Evolutionary conservation across 257 asterid genomes (phyloP), one percentile per base, ranked within the genome.

Genomic region (Forsythia viridissima): DNA sequence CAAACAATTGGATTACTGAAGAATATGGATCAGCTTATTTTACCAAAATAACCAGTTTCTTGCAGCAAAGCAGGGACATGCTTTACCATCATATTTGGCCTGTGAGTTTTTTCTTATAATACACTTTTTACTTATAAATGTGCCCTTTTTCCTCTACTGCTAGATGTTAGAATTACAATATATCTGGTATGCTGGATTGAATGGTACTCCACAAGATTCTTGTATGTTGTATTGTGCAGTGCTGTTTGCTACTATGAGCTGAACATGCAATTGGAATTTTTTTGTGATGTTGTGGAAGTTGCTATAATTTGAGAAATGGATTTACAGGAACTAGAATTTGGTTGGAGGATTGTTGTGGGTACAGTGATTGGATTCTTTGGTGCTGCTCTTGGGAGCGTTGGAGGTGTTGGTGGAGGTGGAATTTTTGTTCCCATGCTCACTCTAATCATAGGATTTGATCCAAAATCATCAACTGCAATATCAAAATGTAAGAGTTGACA

Each of bases 361-460:
- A 73, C 89, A 57, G 83, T 87, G 79, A 80, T 89, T 83, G 93
- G 90, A 81, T 89, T 89, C 88, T 77, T 89, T 70, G 93, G 91
- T 81, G 93, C 91, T 81, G 93, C 93, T 76, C 85, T 89, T 76
- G 93, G 90, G 46, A 89, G 93, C 40, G 86, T 89, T 30, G 93
- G 91, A 16, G 93, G 93, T 24, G 93, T 85, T 10, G 93, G 93
- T 16, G 93, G 91, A 48, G 93, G 93, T 20, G 93, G 93, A 24
- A 82, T 89, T 77, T 89, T 89, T 30, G 93, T 89, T 48, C 91
- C 93, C 11, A 80, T 87, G 93, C 90, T 89, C 79, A 75, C 83
- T 51, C 79, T 89, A 77, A 86, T 89, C 42, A 79, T 89, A 2
- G 92, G 93, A 3, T 89, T 89, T 66, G 93, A 87, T 80, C 87